Conservation (phyloP, 495 filamentous ascomycete species). For the Lophium mytilinum region DNA sequence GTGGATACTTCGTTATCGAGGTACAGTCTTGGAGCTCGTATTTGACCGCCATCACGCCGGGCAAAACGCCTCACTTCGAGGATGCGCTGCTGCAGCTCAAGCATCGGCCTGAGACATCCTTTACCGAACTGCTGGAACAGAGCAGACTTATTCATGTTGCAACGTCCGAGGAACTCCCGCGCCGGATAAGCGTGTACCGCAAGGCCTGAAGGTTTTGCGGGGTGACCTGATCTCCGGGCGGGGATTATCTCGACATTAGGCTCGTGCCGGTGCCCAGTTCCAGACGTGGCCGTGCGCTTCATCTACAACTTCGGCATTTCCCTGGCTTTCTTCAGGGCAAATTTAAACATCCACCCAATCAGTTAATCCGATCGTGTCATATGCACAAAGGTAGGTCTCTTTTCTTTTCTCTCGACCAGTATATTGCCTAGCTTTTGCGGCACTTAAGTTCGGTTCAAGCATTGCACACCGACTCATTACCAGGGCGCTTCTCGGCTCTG, state of each 20-base stretch:
- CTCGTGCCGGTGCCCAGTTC: background rate
- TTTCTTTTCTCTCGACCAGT: background rate
- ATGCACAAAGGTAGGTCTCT: no score
- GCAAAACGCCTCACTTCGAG: slow-evolving; percentile 17
- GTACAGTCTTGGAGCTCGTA: slow-evolving; percentile 36
- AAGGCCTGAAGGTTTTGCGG: slow-evolving; percentile 1
- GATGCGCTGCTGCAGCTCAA: slow-evolving; percentile 10
- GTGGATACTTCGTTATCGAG: slow-evolving; percentile 35
- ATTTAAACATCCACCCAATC: background rate
- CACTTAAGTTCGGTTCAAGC: background rate
- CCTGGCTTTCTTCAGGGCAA: background rate
- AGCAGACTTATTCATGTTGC: slow-evolving; percentile 11
- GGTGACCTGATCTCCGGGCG: background rate
- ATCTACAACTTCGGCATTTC: background rate
- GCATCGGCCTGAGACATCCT: slow-evolving; percentile 21
- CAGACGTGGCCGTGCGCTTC: background rate
- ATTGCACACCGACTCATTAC: no score
- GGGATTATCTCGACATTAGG: background rate
- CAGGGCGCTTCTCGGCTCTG: no score
- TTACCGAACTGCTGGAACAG: slow-evolving; percentile 15
- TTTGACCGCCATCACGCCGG: slow-evolving; percentile 24
- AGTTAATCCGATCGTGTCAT: background rate
- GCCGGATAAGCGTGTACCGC: slow-evolving; percentile 21
- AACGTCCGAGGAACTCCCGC: slow-evolving; percentile 16
- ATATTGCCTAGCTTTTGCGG: background rate